Base-by-base conservation (phyloP, 139 green algal genomes). In the Volvox africanus region DNA sequence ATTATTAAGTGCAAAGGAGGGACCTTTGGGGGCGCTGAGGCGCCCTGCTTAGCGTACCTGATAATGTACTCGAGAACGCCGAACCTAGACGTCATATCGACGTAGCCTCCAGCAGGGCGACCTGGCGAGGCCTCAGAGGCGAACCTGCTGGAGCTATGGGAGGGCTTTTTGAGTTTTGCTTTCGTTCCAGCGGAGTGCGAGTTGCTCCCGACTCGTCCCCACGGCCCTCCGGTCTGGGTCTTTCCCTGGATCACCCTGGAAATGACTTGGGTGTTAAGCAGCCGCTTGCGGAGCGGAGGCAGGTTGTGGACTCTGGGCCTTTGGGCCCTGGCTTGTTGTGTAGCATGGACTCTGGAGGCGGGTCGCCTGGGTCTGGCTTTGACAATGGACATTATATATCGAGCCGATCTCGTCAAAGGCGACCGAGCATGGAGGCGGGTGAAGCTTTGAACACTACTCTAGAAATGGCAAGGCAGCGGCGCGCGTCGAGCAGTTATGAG, bases 251-350 rank as follows among this genome's bases (percentile, higher is more conserved):
- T 17, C 69, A 71, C 12, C 24, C 44, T 61, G 85, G 85, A 13
- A 80, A 82, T 89, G 85, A 89, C 69, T 30, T 82, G 37, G 85
- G 85, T 61, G 81, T n/a, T 16, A 89, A 89, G 68, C 85, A 89
- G 44, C 85, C 85, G 1, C 69, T 89, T 36, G 85, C 85, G 44
- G 85, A 89, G 85, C 68, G 85, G n/a, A 82, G 69, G 44, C 85
- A 82, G 85, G 35, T 67, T 30, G 33, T 1, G 0, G 85, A 89
- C 50, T 71, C 85, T 6, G 61, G 37, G 32, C 28, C 85, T 13
- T 22, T 73, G 33, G 85, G 85, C 6, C 83, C 67, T 17, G 83
- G 83, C 24, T 2, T 88, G 2, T 37, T 88, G 9, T 80, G 44
- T 20, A 80, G 65, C 35, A 68, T 28, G 44, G 44, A 55, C n/a